Evolutionary conservation across 306 rosid species (phyloP), one percentile per base, ranked within the genome.

Genomic region (Albizia julibrissin): DNA sequence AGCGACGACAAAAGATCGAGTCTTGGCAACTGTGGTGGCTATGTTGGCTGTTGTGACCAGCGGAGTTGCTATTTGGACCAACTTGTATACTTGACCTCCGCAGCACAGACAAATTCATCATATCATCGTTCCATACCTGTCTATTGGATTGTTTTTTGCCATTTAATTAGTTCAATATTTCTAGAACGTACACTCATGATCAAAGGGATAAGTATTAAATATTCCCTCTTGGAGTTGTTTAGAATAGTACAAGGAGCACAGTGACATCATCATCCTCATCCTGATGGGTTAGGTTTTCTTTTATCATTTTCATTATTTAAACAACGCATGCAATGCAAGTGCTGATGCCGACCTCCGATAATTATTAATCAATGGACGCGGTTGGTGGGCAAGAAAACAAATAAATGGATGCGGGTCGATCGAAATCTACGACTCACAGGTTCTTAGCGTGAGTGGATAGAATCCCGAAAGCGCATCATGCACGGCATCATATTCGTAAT

Each of bases 11-110:
- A 87, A 68, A 76, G 90, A 87, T 82, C 26, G 75, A 58, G 84
- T 76, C 2, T 39, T 87, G 69, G 90, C 90, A 56, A 67, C 40
- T 13, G 31, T 62, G 68, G 85, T 87, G 73, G 61, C 82, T 56
- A 8, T 79, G 66, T 72, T 87, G 73, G 88, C 88, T 37, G 72
- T 79, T 4, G 83, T 44, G 15, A 82, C 88, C 14, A 84, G 88
- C 18, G 90, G 86, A 40, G 61, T 76, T 43, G 90, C 90, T 24
- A 85, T 87, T 37, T 87, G 90, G 90, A 71, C 83, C 76, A 79
- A 87, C 56, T 79, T 87, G 76, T 16, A 59, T 75, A 84, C 80
- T 56, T 77, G 58, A 71, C 10, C 5, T 16, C n/a, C 21, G 2
- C 56, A 0, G n/a, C 8, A 49, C 56, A 16, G 19, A 37, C 40